Evolutionary conservation across 768 basidiomycete genomes (phyloP).

Genomic region (Cystoderma amianthinum): DNA sequence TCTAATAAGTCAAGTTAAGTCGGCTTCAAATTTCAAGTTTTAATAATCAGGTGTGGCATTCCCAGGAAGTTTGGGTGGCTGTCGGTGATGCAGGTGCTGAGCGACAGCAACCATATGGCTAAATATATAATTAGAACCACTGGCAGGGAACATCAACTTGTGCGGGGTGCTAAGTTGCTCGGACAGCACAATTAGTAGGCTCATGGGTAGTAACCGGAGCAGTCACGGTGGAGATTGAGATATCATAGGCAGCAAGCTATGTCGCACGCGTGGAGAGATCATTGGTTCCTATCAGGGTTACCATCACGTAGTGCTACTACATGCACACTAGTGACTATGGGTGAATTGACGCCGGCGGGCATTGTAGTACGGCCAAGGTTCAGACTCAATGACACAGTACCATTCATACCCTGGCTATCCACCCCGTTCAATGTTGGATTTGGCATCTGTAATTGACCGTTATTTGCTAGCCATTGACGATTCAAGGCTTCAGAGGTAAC

Average conservation of each 20-base stretch:
- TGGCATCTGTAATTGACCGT: slow-evolving; percentile 24
- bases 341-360: slow-evolving; percentile 39
- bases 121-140: no score
- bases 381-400: slow-evolving; percentile 28
- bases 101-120: no score
- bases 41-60: no score
- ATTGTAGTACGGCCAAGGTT: slow-evolving; percentile 24
- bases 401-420: slow-evolving; percentile 17
- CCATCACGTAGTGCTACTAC: slow-evolving; percentile 27
- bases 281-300: slow-evolving; percentile 17
- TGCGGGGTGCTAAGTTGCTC: no score
- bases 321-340: slow-evolving; percentile 56
- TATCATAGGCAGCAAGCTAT: slow-evolving; percentile 39
- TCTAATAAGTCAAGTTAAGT: no score
- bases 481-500: slow-evolving; percentile 27
- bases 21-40: no score
- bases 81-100: no score
- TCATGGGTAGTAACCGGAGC: slow-evolving; percentile 42
- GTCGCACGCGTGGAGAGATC: slow-evolving; percentile 45
- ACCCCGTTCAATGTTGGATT: slow-evolving; percentile 23
- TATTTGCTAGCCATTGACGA: slow-evolving; percentile 26
- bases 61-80: no score
- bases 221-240: slow-evolving; percentile 46
- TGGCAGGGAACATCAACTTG: no score
- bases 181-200: no score